These are phyloP conservation scores for Aspergillus awamori DNA, from an alignment of 2,329 filamentous ascomycete genomes.

Conservation along the genomic window DNA sequence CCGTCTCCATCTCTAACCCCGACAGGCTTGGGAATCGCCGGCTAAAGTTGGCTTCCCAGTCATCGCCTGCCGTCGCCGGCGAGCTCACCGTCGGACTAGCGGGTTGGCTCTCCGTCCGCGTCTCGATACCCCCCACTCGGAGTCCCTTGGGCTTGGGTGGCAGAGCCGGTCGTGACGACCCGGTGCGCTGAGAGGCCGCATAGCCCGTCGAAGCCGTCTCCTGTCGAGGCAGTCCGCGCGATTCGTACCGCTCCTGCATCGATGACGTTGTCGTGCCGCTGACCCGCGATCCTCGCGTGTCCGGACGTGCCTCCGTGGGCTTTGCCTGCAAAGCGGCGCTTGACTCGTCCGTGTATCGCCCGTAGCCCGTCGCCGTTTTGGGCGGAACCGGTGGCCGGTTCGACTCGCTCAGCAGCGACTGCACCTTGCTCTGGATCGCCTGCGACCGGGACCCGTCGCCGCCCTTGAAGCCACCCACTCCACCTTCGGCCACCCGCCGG, in stretches of 20 bases:
- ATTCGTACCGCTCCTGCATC: constrained; percentile 21
- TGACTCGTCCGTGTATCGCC: constrained; percentile 70
- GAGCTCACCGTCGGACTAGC: constrained; percentile 33
- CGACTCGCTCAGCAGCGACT: constrained; percentile 78
- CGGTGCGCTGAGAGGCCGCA: constrained; percentile 30
- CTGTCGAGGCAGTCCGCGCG: constrained; percentile 21
- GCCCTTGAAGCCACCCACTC: constrained; percentile 52
- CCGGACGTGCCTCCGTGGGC: constrained; percentile 31
- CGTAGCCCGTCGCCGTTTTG: constrained; percentile 86
- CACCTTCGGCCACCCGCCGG: constrained; percentile 68
- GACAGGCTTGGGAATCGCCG: constrained; percentile 85
- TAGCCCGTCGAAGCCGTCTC: constrained; percentile 27
- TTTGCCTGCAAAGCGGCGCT: constrained; percentile 45
- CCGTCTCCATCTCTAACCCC: constrained; percentile 82
- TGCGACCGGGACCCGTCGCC: constrained; percentile 65
- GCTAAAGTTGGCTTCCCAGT: constrained; percentile 71
- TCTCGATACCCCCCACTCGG: constrained; percentile 46
- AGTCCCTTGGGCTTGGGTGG: constrained; percentile 66
- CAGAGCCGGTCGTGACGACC: constrained; percentile 52
- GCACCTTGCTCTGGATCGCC: constrained; percentile 90
- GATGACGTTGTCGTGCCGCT: constrained; percentile 15
- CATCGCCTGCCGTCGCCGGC: constrained; percentile 55
- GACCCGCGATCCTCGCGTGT: constrained; percentile 25
- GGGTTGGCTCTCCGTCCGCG: constrained; percentile 22
- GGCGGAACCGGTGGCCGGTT: constrained; percentile 60